Evolutionary conservation across 176 grass and related monocot genomes (phyloP).

Genomic region (Phoenix roebelenii): DNA sequence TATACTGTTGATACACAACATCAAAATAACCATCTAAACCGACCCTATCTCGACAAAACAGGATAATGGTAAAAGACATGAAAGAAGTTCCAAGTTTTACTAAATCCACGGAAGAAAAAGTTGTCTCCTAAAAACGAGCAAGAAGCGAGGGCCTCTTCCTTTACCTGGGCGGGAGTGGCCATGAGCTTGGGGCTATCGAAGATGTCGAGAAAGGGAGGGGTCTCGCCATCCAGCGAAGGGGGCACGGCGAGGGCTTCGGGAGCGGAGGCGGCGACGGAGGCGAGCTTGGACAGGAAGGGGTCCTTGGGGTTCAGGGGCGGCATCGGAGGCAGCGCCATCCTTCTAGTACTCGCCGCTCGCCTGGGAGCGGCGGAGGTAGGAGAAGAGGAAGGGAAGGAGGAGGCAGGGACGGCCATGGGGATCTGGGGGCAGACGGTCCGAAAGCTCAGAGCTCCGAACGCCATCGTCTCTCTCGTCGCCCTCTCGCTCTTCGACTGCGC

Average conservation of each 20-base stretch:
- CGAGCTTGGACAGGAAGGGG: slow-evolving; percentile 27
- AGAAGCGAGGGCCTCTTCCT: neutral
- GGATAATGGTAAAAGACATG: neutral
- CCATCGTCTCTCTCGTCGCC: no score
- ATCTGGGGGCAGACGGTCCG: slow-evolving; percentile 6
- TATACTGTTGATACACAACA: no score
- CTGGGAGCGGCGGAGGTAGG: slow-evolving; percentile 7
- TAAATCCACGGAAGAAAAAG: neutral
- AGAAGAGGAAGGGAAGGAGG: slow-evolving; percentile 3
- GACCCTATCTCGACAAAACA: no score
- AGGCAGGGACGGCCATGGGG: slow-evolving; percentile 18
- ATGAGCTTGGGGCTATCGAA: slow-evolving; percentile 76
- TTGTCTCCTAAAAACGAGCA: neutral
- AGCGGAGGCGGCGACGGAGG: slow-evolving; percentile 24
- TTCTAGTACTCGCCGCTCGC: slow-evolving; percentile 14
- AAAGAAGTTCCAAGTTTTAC: neutral
- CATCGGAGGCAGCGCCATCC: slow-evolving; percentile 4
- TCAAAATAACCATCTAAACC: no score
- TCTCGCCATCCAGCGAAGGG: slow-evolving; percentile 11
- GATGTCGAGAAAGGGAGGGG: slow-evolving; percentile 63
- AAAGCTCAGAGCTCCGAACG: no score
- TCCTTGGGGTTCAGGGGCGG: slow-evolving; percentile 20
- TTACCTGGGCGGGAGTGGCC: slow-evolving; percentile 64
- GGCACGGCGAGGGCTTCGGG: slow-evolving; percentile 23
- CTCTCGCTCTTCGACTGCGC: no score